Base-by-base conservation (phyloP, 805 yeast species). In the Candida sithepensis region DNA sequence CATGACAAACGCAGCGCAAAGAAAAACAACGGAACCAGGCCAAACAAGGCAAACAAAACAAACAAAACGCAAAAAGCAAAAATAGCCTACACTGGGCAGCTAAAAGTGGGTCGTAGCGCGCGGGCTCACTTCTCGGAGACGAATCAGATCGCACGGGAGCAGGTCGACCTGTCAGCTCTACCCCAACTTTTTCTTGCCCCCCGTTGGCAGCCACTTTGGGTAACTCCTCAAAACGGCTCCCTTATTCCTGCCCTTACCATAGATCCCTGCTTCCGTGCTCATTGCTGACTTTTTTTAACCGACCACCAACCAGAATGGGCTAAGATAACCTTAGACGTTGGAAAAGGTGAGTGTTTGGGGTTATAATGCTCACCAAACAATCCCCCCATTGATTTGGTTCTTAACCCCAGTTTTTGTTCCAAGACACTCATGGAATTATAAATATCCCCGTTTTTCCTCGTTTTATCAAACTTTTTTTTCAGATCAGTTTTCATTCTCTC, bases 401-500 rank as follows among this genome's bases (percentile, higher is more conserved):
- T 30, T 6, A 14, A 30, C 16, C 16, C 16, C 16, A 9, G 13
- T 30, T 30, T 30, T 30, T 9, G 13, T 36, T 20, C 20, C 22
- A 18, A 20, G 21, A 36, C 18, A 23, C 34, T 30, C 34, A 30
- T 30, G 14, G 5, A 20, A 18, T 42, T 50, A 50, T 50, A 50
- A 50, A 50, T 50, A 50, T 46, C 51, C 46, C 44, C 39, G 22
- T 24, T 4, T 38, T 28, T 33, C 28, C 28, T 34, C 44, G 41
- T 23, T 39, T 34, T 34, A 34, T 34, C 20, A n/a, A 13, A 16
- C 6, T 5, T 16, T 5, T 5, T 34, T 34, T 34, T 34, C 20
- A 34, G 36, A 13, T n/a, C 18, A 18, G 18, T 10, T 26, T 19
- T 41, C 14, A 12, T 30, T 30, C 14, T 30, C 34, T 30, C 14